Conservation (phyloP, 495 filamentous ascomycete genomes). For the Penicillium steckii region DNA sequence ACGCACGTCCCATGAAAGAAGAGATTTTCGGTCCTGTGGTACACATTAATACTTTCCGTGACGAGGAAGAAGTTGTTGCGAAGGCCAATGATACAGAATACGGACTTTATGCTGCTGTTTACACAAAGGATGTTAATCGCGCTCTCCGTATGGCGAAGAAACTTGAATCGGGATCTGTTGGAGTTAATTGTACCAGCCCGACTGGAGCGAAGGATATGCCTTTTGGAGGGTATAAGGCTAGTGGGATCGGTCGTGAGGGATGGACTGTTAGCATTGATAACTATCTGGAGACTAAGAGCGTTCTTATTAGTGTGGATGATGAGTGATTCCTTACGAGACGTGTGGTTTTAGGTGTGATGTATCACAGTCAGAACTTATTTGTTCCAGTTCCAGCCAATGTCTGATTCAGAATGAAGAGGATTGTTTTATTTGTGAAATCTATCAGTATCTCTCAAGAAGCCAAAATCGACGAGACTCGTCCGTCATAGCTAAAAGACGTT, state of each 20-base stretch:
- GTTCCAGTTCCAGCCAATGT: too few species aligned
- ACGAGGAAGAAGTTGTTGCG: conserved; percentile 38
- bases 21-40: conserved; percentile 51
- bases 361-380: too few species aligned
- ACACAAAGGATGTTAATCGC: conserved; percentile 47
- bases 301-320: conserved; percentile 34
- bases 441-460: conserved; percentile 58
- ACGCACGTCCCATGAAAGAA: conserved; percentile 36
- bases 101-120: conserved; percentile 43
- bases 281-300: conserved; percentile 48
- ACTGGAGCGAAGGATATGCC: conserved; percentile 36
- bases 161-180: conserved; percentile 51
- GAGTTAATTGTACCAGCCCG: conserved; percentile 48
- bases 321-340: too few species aligned
- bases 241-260: conserved; percentile 47
- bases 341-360: too few species aligned
- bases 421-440: too few species aligned
- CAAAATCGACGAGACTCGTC: conserved; percentile 50
- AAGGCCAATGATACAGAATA: conserved; percentile 42
- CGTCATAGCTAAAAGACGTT: conserved; percentile 50
- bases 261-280: conserved; percentile 40
- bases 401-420: too few species aligned
- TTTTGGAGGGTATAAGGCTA: conserved; percentile 54
- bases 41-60: conserved; percentile 36
- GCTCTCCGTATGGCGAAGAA: conserved; percentile 46